Evolutionary conservation across 2,329 filamentous ascomycete species (phyloP), one percentile per base, ranked within the genome.

Genomic region (Davidsoniella neocaledoniae): DNA sequence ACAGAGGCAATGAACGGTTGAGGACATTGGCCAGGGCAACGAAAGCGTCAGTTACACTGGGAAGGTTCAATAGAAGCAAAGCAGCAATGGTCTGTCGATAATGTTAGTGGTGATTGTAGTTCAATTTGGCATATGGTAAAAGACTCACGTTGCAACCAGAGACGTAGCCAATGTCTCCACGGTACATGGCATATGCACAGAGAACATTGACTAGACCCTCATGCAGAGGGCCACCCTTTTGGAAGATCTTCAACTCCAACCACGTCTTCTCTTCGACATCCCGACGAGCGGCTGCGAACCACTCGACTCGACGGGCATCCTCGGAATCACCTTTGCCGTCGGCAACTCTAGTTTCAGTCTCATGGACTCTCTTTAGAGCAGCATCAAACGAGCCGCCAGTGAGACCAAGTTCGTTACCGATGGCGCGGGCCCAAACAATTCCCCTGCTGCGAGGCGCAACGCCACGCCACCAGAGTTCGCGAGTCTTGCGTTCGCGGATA

Each of bases 401-500:
- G 6, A 86, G 68, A 19, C 76, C 77, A 2, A 87, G 70, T 49
- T 83, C 77, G 58, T 88, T 88, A 29, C 83, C 83, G 42, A 87
- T 76, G 2, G 83, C 82, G 47, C 71, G 72, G 38, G 72, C 65
- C 83, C 83, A 88, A 5, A 86, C 80, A 4, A 68, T 63, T 21
- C 80, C 81, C 29, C 85, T 73, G 60, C 76, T 78, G 51, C 79
- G 72, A 1, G 83, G 79, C 0, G 83, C 77, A 26, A 91, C 72
- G 5, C 85, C 85, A 52, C 77, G 75, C 85, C 85, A 91, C 83
- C 83, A 91, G 43, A 91, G 68, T 57, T 88, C 83, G 36, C 83
- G 72, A 1, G 81, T 86, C 26, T 74, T 69, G 39, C 77, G 76
- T 60, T 85, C 79, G 4, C 73, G 69, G 38, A 86, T 71, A n/a